A percentile compares a stretch with the other conserved stretches of the same genome.
These are phyloP conservation scores for Coemansia sp. DNA, from an alignment of 192 early-diverging fungal genomes.

Conservation along the genomic window DNA sequence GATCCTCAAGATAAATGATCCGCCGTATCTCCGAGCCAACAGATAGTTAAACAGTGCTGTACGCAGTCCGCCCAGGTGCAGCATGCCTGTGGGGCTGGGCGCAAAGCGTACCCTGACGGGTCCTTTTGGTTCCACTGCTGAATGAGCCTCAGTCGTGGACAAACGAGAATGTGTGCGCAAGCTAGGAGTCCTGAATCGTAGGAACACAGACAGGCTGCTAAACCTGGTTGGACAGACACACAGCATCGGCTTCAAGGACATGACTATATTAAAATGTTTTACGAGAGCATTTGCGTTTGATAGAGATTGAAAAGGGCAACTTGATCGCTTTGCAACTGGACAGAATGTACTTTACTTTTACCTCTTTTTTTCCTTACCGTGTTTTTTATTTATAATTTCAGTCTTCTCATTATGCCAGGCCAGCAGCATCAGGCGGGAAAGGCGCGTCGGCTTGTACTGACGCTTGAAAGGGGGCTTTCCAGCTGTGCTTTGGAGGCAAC, in stretches of 20 bases:
- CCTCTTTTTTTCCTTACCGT: too few relatives aligned
- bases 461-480: conserved; percentile 46
- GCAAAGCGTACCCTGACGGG: conserved; percentile 85
- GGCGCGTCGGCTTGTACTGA: conserved; percentile 47
- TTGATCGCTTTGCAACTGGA: too few relatives aligned
- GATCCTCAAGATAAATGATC: conserved; percentile 81
- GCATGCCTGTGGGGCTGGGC: conserved; percentile 87
- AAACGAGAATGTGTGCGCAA: not conserved
- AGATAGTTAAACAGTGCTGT: conserved; percentile 93
- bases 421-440: conserved; percentile 26
- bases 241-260: not conserved
- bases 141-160: not conserved
- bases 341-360: too few relatives aligned
- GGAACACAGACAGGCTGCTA: not conserved
- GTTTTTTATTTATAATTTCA: too few relatives aligned
- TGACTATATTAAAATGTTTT: not conserved
- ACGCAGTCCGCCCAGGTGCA: conserved; percentile 90
- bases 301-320: too few relatives aligned
- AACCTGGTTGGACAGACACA: not conserved
- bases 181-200: not conserved
- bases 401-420: conserved; percentile 16
- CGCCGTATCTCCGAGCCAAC: conserved; percentile 69
- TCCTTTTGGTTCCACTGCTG: conserved; percentile 29
- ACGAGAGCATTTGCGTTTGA: too few relatives aligned
- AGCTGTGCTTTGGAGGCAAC: conserved; percentile 47